Percentiles rank a stretch among this genome's conserved stretches.
phyloP scores from a whole-genome alignment of 192 early-diverging fungal genomes.

The Powellomyces hirtus region DNA sequence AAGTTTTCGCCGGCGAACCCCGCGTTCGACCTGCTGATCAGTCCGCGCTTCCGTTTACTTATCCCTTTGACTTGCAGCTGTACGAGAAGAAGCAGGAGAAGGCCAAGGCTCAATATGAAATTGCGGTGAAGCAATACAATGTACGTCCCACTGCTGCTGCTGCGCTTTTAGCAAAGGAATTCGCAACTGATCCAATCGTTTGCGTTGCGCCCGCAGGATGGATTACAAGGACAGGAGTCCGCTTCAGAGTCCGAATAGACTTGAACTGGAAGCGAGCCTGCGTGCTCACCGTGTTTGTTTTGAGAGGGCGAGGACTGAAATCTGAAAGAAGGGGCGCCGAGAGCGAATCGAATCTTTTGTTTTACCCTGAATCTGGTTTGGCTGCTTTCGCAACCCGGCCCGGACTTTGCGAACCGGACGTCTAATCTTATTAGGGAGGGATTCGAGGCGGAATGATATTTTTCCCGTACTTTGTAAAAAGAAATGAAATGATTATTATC shows the following conservation, averaged over 20 bases:
- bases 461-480: no score
- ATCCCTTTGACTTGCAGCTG: conserved; percentile 17
- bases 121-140: conserved; percentile 29
- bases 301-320: no score
- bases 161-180: background rate
- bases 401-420: no score
- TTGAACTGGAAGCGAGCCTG: no score
- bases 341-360: no score
- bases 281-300: no score
- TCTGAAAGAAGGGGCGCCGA: no score
- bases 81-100: conserved; percentile 42
- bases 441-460: no score
- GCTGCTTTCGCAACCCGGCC: background rate
- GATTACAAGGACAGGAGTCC: background rate
- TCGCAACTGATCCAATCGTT: background rate
- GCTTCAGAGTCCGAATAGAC: background rate
- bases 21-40: background rate
- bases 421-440: no score
- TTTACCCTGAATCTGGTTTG: background rate
- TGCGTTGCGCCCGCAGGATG: background rate
- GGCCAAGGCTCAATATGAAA: conserved; percentile 44
- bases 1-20: background rate
- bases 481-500: no score
- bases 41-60: background rate
- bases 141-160: background rate